Percentiles rank a stretch among this genome's conserved stretches.
Conservation (phyloP, 2,329 filamentous ascomycete genomes). For the Fusarium verticillioides region DNA sequence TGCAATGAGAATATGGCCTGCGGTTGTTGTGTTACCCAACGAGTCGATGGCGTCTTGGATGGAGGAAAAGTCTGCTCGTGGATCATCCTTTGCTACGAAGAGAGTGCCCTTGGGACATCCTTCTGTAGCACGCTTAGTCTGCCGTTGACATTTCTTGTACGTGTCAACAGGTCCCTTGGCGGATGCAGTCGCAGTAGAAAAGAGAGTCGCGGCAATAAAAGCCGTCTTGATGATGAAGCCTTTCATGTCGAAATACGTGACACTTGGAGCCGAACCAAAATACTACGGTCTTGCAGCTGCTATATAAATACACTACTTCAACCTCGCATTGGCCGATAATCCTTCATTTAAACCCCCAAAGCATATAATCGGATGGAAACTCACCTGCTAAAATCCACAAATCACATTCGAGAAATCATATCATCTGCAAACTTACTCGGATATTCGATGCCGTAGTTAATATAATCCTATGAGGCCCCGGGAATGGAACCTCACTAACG, state of each 20-base stretch:
- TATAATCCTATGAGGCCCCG: not conserved
- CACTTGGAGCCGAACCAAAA: rapidly evolving
- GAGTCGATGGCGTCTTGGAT: slow-evolving; percentile 56
- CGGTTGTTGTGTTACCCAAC: slow-evolving; percentile 46
- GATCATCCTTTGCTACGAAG: slow-evolving; percentile 53
- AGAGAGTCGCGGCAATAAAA: not conserved
- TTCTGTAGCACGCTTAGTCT: slow-evolving; percentile 33
- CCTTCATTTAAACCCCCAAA: not conserved
- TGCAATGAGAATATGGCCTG: slow-evolving; percentile 63
- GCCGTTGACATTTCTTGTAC: slow-evolving; percentile 34
- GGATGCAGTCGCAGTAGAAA: not conserved
- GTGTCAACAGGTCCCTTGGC: slow-evolving; percentile 26
- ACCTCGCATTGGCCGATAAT: not conserved
- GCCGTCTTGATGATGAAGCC: slow-evolving; percentile 2
- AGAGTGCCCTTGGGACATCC: slow-evolving; percentile 55
- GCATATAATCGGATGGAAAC: too few relatives aligned
- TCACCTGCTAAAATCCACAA: slow-evolving; percentile 3
- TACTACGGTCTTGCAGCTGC: not conserved
- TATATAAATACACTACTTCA: not conserved
- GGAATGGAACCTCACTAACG: not conserved
- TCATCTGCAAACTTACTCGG: not conserved
- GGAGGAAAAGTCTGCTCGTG: slow-evolving; percentile 50
- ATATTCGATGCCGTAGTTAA: slow-evolving; percentile 12
- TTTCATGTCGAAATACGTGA: not conserved
- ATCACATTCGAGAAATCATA: not conserved